Evolutionary conservation across 768 basidiomycete species (phyloP).

Genomic region (Termitomyces sp.): DNA sequence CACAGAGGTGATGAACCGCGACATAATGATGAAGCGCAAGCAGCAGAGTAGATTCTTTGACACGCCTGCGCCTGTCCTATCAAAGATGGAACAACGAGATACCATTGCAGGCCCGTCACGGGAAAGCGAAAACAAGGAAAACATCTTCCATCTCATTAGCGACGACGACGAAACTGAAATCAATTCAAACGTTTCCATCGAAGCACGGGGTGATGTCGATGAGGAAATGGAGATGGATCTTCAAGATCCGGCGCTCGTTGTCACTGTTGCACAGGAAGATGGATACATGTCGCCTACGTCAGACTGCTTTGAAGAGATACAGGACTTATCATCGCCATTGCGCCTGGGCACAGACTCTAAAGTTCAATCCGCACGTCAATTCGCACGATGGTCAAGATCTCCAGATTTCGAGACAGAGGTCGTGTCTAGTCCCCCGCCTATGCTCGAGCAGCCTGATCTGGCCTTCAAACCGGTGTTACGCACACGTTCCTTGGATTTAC

Average conservation of each 20-base stretch:
- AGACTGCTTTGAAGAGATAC: constrained; percentile 49
- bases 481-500: constrained; percentile 12
- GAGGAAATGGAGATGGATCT: constrained; percentile 32
- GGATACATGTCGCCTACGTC: constrained; percentile 76
- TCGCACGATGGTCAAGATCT: constrained; percentile 15
- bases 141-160: constrained; percentile 23
- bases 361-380: constrained; percentile 7
- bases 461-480: constrained; percentile 6
- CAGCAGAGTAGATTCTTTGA: constrained; percentile 37
- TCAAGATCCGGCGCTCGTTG: constrained; percentile 34
- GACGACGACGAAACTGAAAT: constrained; percentile 21
- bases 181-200: constrained; percentile 25
- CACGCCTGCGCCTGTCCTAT: background rate
- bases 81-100: constrained; percentile 1
- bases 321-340: constrained; percentile 65
- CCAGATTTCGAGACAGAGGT: constrained; percentile 50
- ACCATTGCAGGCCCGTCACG: constrained; percentile 29
- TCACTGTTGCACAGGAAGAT: constrained; percentile 66
- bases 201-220: constrained; percentile 33
- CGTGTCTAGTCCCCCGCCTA: constrained; percentile 40
- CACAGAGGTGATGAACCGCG: constrained; percentile 64
- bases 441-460: constrained; percentile 5
- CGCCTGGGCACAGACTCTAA: constrained; percentile 19
- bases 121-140: constrained; percentile 36
- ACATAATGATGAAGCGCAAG: constrained; percentile 43